Percentiles rank a stretch among this genome's conserved stretches.
These are phyloP conservation scores for Kitagawia praeruptora DNA, from an alignment of 129 eudicot species.

Conservation along the genomic window DNA sequence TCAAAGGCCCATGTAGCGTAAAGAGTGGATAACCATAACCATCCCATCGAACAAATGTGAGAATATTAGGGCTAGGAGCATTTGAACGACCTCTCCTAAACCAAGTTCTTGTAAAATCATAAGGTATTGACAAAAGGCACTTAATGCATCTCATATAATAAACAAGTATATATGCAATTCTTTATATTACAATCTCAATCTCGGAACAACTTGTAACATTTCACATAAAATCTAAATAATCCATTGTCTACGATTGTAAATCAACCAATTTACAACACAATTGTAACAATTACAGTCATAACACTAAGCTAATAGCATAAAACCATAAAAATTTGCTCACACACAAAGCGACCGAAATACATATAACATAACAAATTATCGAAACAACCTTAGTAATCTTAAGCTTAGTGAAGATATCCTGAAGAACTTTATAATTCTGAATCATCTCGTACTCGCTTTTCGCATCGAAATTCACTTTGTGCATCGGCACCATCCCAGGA, in stretches of 20 bases:
- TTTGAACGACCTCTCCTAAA: background rate
- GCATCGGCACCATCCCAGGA: constrained; percentile 95
- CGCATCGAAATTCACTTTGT: constrained; percentile 94
- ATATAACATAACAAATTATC: too few relatives aligned
- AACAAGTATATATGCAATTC: background rate
- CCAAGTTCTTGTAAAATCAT: background rate
- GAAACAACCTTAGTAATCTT: constrained; percentile 73
- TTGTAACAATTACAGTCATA: background rate
- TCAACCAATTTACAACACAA: background rate
- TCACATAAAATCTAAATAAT: background rate
- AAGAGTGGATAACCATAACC: background rate
- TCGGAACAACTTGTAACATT: background rate
- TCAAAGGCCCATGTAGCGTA: background rate
- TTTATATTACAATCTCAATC: background rate
- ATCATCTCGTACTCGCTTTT: constrained; percentile 94
- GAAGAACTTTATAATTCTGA: constrained; percentile 93
- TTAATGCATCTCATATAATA: background rate
- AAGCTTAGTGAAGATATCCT: constrained; percentile 84
- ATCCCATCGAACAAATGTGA: background rate
- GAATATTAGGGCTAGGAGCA: background rate
- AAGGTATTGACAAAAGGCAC: background rate
- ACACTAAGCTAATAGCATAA: background rate
- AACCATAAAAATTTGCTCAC: background rate
- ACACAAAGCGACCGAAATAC: background rate
- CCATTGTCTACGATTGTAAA: background rate